phyloP scores from a whole-genome alignment of 768 basidiomycete genomes.

The Pulveroboletus sp. region DNA sequence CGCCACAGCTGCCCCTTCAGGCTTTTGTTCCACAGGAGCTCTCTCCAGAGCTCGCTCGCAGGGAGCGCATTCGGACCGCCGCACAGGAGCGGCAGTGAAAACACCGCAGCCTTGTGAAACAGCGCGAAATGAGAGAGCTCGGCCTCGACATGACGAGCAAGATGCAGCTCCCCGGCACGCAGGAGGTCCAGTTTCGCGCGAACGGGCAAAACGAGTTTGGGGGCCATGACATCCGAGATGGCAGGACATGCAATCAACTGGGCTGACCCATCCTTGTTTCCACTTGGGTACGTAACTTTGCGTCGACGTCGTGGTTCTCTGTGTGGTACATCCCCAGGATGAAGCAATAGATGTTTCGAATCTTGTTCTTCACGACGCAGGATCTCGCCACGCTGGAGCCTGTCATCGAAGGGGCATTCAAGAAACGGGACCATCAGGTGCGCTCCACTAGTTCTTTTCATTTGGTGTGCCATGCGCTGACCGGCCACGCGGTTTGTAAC shows the following conservation, averaged over 20 bases:
- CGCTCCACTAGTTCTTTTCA: too few relatives aligned
- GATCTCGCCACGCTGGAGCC: constrained; percentile 79
- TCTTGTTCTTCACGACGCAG: constrained; percentile 70
- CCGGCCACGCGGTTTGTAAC: too few relatives aligned
- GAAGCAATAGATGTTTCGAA: constrained; percentile 71
- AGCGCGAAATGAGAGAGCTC: constrained; percentile 77
- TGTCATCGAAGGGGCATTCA: constrained; percentile 79
- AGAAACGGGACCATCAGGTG: constrained; percentile 82
- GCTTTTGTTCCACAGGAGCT: constrained; percentile 35
- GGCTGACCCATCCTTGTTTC: constrained; percentile 59
- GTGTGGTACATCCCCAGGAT: constrained; percentile 71
- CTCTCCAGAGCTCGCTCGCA: constrained; percentile 56
- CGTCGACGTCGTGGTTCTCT: constrained; percentile 70
- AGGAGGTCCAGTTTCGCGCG: constrained; percentile 64
- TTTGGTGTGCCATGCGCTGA: too few relatives aligned
- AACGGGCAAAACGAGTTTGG: constrained; percentile 39
- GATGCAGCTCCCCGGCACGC: constrained; percentile 56
- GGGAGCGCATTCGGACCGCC: constrained; percentile 69
- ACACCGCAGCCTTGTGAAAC: constrained; percentile 74
- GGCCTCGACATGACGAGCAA: constrained; percentile 81
- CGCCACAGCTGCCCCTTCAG: constrained; percentile 24
- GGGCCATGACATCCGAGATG: constrained; percentile 36
- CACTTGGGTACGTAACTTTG: constrained; percentile 75
- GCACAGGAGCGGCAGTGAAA: constrained; percentile 81
- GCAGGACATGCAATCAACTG: constrained; percentile 35